Percentiles rank a stretch among this genome's conserved stretches.
These are phyloP conservation scores for Phyllosticta citribraziliensis DNA, from an alignment of 2,329 filamentous ascomycete genomes.

Conservation along the genomic window DNA sequence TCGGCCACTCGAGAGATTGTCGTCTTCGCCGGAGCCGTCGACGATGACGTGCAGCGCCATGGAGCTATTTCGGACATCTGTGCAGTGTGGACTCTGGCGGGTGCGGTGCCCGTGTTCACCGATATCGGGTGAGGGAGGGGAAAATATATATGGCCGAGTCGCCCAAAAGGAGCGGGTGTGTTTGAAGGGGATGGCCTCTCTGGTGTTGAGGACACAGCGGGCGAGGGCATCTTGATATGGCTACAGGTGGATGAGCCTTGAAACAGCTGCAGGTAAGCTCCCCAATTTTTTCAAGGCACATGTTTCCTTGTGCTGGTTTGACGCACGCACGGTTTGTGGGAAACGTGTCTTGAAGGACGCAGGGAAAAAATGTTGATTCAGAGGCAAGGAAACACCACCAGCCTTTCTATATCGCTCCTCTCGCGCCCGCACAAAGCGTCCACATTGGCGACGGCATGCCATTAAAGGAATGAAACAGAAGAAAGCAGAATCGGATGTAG, in stretches of 20 bases:
- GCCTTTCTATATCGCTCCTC: not conserved
- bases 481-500: conserved; percentile 34
- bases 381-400: not conserved
- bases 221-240: too few species aligned
- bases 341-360: not conserved
- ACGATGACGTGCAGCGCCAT: not conserved
- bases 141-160: not conserved
- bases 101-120: not conserved
- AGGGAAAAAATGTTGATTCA: not conserved
- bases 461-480: not conserved
- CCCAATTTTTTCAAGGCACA: not conserved
- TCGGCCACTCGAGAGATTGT: too few species aligned
- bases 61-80: not conserved
- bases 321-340: not conserved
- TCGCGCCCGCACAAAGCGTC: not conserved
- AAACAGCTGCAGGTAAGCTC: not conserved
- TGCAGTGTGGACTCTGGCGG: not conserved
- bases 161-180: not conserved
- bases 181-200: not conserved
- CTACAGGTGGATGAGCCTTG: too few species aligned
- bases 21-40: not conserved
- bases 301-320: not conserved
- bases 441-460: not conserved
- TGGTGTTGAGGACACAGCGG: not conserved
- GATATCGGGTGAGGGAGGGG: not conserved